Evolutionary conservation across 352 stramenopile genomes (phyloP).

Genomic region (Pythium insidiosum): DNA sequence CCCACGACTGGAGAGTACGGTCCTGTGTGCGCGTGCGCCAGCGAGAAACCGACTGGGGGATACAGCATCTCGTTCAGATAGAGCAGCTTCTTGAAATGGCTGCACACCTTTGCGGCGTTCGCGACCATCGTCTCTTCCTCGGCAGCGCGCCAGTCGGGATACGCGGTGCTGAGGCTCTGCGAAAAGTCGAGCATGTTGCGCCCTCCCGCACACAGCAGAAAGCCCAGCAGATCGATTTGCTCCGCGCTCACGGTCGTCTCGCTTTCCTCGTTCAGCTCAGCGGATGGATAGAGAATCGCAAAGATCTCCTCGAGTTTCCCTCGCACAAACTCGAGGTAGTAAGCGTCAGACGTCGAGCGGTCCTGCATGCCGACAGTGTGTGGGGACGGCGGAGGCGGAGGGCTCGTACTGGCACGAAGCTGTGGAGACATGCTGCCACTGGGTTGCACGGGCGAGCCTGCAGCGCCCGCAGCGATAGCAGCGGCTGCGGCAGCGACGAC

Average conservation of each 20-base stretch:
- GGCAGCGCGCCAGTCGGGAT: slow-evolving; percentile 43
- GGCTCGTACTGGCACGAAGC: slow-evolving; percentile 45
- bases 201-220: slow-evolving; percentile 56
- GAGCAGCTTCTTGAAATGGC: slow-evolving; percentile 70
- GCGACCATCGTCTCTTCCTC: slow-evolving; percentile 9
- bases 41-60: slow-evolving; percentile 60
- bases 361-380: slow-evolving; percentile 75
- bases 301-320: slow-evolving; percentile 77
- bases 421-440: slow-evolving; percentile 35
- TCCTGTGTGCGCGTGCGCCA: slow-evolving; percentile 17
- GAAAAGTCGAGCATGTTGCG: slow-evolving; percentile 39
- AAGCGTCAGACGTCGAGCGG: slow-evolving; percentile 66
- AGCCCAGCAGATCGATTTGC: slow-evolving; percentile 65
- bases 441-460: not conserved
- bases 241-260: slow-evolving; percentile 45
- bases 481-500: slow-evolving; percentile 18
- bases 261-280: slow-evolving; percentile 40
- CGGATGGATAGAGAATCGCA: slow-evolving; percentile 51
- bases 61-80: slow-evolving; percentile 78
- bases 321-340: slow-evolving; percentile 74
- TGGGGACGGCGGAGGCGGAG: slow-evolving; percentile 54
- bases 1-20: slow-evolving; percentile 10
- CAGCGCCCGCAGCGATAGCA: not conserved
- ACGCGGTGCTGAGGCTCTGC: slow-evolving; percentile 52
- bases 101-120: slow-evolving; percentile 51